Base-by-base conservation (phyloP, 441 rosid genomes). In the Erysimum cheiri region DNA sequence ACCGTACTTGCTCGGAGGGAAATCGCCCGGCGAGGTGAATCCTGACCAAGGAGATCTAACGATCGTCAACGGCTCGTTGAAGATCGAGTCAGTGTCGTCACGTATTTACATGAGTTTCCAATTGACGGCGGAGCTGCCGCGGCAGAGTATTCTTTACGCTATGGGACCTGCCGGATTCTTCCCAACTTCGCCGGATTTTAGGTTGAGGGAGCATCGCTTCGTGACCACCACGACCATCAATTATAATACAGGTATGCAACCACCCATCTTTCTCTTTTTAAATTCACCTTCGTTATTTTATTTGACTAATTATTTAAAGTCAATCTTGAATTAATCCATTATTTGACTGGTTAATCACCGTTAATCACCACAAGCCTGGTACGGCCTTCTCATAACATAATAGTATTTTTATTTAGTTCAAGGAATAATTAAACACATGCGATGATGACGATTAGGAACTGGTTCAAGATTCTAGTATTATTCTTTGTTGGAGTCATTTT, bases 51-150 rank as follows among this genome's bases (percentile, higher is more conserved):
- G 94, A 28, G 81, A 70, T 65, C 77, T 93, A 8, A 56, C 43
- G 3, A 29, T 87, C 29, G 66, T 71, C 41, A 54, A 6, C 50
- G 71, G 56, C 39, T 69, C 88, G 6, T 32, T 87, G 1, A 54
- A 50, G 80, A 74, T 89, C 39, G 59, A 77, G 5, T 77, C 82
- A 14, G 80, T 81, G 53, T 83, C 90, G 3, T 76, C 81, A 10
- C 83, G 93, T 1, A 11, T 85, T 2, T 89, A 84, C 81, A 26
- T 93, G 77, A 87, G 82, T 8, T 93, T 91, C 53, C 91, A 89
- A 64, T 53, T 93, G 54, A 77, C 82, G 48, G 50, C 79, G 47
- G 33, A 47, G 33, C 73, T 52, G 40, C 96, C 96, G 11, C 78
- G 84, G 19, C 58, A 80, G 7, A 60, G 57, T 19, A 12, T 91